Base-by-base conservation (phyloP, 2,329 filamentous ascomycete species). In the Salinomyces thailandicus region DNA sequence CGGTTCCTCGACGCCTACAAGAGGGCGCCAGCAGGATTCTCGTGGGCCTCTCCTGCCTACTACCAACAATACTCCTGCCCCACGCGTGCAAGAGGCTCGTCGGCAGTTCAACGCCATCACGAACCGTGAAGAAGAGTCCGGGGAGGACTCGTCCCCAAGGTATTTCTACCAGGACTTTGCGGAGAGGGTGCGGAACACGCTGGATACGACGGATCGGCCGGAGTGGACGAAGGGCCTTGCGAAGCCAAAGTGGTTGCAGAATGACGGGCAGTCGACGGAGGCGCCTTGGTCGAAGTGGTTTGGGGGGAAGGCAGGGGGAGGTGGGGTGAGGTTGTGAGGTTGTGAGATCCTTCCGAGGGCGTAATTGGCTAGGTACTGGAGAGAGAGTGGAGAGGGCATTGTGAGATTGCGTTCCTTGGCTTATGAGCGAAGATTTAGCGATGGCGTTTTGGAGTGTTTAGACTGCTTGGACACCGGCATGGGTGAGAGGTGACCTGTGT, bases 111-210 rank as follows among this genome's bases (percentile, higher is more conserved):
- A 52, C 30, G 33, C 44, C 32, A 50, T 57, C 31, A 54, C 51
- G 3, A 54, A 54, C 27, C 46, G 39, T 18, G 47, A 60, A 24
- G 71, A 74, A 0, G 71, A 72, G 5, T n/a, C n/a, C n/a, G 72
- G 74, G n/a, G 69, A 74, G 1, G 79, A 83, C 19, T 78, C 86
- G 11, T 83, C 48, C 15, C 36, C 54, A 12, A 41, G 57, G 12
- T 85, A 79, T 46, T 85, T 94, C 59, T 86, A 96, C 53, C 74
- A 83, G 47, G 79, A 81, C 20, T 77, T 96, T 43, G 78, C 83
- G 0, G 83, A 93, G 54, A 73, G 89, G 22, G 79, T 98, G 50
- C 83, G 79, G 61, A 98, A 98, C 54, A 96, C 91, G 0, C 76
- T 96, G 35, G 89, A 96, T 43, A 81, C 77, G 0, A 72, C 85